Base-by-base conservation (phyloP, 1,284 basidiomycete genomes). In the Cryptococcus floricola region DNA sequence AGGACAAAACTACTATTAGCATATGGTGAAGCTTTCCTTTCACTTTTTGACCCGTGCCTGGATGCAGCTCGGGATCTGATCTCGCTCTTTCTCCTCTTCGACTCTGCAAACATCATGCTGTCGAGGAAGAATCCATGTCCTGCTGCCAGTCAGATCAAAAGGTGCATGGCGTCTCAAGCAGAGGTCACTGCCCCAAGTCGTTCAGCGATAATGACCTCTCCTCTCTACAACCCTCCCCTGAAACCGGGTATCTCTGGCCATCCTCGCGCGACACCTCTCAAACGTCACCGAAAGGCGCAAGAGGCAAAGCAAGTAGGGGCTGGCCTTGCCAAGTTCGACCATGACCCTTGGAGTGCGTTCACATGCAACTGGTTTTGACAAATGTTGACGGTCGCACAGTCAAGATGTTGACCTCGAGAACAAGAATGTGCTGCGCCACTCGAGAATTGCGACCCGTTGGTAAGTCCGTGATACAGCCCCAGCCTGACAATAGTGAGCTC, bases 381-480 rank as follows among this genome's bases (percentile, higher is more conserved):
- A 27, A 23, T 41, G 12, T 41, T 25, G 12, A 23, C 43, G 16
- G 8, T 34, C 10, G 31, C 28, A 49, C 14, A 54, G 52, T 45
- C 5, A 18, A 38, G 2, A 58, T 58, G 52, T 14, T 25, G 16
- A 50, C 10, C 2, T 54, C 52, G 10, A 43, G 52, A 18, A 42
- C 41, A 27, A 45, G 59, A 25, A 51, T 44, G 43, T 60, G 59
- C 48, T 52, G 57, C 23, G 52, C 54, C 2, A 57, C 59, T 13
- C 28, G 59, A 18, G 43, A 57, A 31, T 42, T 39, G 10, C 41
- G 54, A 12, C 59, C 54, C 4, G 48, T 52, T 19, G 34, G 59
- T 57, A 41, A 51, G 52, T 49, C 16, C 19, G 14, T 18, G 6
- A 12, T 18, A 8, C 23, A 13, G 18, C 14, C n/a, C 23, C 16